A percentile compares a stretch with the other conserved stretches of the same genome.
phyloP scores from a whole-genome alignment of 164 flowering plant genomes.

The Stephania cephalantha region DNA sequence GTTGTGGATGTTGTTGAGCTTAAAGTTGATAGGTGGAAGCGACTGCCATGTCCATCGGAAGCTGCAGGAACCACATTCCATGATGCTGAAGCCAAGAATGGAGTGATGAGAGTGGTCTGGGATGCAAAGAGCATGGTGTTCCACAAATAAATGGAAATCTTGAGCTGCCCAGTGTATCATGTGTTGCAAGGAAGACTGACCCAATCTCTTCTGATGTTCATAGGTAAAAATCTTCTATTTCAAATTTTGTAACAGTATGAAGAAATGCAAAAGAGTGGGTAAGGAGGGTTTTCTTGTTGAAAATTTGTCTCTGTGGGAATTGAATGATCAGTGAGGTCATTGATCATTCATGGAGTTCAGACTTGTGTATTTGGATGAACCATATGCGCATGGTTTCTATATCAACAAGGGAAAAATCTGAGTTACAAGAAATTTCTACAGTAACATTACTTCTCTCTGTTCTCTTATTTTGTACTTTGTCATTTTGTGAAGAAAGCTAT shows the following conservation, averaged over 20 bases:
- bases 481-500: too few relatives aligned
- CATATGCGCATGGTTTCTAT: too few relatives aligned
- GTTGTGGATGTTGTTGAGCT: slow-evolving; percentile 65
- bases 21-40: slow-evolving; percentile 31
- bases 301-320: background rate
- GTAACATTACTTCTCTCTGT: too few relatives aligned
- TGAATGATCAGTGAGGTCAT: background rate
- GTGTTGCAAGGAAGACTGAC: background rate
- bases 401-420: too few relatives aligned
- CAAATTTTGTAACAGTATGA: slow-evolving; percentile 1
- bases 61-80: slow-evolving; percentile 52
- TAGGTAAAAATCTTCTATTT: too few relatives aligned
- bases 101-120: slow-evolving; percentile 71
- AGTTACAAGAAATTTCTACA: too few relatives aligned
- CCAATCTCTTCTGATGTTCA: background rate
- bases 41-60: slow-evolving; percentile 57
- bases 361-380: too few relatives aligned
- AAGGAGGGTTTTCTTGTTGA: background rate
- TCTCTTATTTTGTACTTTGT: too few relatives aligned
- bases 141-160: background rate
- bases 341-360: too few relatives aligned
- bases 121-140: slow-evolving; percentile 34
- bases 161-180: background rate
- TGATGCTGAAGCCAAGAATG: slow-evolving; percentile 47
- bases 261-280: background rate